These are phyloP conservation scores for Colletotrichum sp. DNA, from an alignment of 2,329 filamentous ascomycete species.

Conservation along the genomic window DNA sequence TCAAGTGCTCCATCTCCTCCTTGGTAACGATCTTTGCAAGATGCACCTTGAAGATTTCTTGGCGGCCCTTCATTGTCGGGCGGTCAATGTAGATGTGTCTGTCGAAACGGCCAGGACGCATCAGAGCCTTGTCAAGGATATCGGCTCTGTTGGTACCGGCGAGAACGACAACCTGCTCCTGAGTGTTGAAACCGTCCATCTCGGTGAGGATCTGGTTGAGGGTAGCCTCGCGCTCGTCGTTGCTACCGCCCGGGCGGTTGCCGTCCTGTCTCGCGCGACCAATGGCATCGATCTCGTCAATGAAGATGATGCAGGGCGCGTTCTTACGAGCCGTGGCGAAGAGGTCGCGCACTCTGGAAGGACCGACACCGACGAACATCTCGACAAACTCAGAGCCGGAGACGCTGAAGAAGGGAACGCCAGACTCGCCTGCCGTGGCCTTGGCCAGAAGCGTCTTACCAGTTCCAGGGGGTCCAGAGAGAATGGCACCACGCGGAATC, in stretches of 20 bases:
- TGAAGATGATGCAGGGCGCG: constrained; percentile 98
- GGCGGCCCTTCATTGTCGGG: constrained; percentile 94
- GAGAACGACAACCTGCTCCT: constrained; percentile 94
- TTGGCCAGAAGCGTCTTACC: constrained; percentile 98
- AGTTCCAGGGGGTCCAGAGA: constrained; percentile 96
- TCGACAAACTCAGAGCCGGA: constrained; percentile 99
- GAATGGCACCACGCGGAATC: constrained; percentile 94
- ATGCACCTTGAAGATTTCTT: constrained; percentile 96
- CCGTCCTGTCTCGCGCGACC: constrained; percentile 87
- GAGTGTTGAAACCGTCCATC: constrained; percentile 99
- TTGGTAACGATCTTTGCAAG: constrained; percentile 92
- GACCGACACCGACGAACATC: constrained; percentile 99
- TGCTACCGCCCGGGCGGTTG: constrained; percentile 70
- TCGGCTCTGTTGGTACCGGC: constrained; percentile 97
- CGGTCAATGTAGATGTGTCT: constrained; percentile 94
- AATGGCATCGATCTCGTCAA: constrained; percentile 98
- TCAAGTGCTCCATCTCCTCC: constrained; percentile 86
- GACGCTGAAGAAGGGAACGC: constrained; percentile 97
- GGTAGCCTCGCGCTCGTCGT: constrained; percentile 95
- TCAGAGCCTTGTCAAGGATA: constrained; percentile 91
- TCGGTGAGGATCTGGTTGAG: constrained; percentile 98
- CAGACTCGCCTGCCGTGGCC: constrained; percentile 95
- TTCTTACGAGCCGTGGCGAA: constrained; percentile 96
- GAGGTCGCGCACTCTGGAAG: constrained; percentile 91
- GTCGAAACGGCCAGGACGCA: constrained; percentile 93